phyloP scores from a whole-genome alignment of 495 filamentous ascomycete genomes.

The Penicillium taxi region DNA sequence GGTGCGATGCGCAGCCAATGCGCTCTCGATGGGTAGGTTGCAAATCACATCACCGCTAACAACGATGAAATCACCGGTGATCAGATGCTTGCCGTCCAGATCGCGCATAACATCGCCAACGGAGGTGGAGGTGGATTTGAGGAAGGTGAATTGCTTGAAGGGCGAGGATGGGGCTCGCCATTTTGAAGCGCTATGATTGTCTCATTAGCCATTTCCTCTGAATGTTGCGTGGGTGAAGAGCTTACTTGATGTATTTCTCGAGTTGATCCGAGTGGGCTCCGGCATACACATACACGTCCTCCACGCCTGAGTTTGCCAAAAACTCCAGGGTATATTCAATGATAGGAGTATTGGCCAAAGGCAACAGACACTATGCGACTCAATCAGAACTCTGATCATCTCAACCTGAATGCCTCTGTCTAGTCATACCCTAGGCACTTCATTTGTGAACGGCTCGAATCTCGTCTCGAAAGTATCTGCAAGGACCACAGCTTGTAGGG shows the following conservation, averaged over 20 bases:
- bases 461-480: slow-evolving; percentile 89
- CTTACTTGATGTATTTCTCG: slow-evolving; percentile 71
- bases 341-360: slow-evolving; percentile 84
- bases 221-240: background rate
- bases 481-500: slow-evolving; percentile 86
- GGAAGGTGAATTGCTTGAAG: slow-evolving; percentile 73
- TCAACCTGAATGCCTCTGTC: background rate
- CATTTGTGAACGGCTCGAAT: slow-evolving; percentile 82
- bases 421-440: slow-evolving; percentile 71
- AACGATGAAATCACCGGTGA: slow-evolving; percentile 84
- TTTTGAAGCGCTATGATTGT: slow-evolving; percentile 49
- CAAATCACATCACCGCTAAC: slow-evolving; percentile 93
- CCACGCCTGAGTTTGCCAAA: slow-evolving; percentile 84
- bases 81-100: slow-evolving; percentile 76
- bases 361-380: slow-evolving; percentile 70
- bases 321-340: slow-evolving; percentile 98
- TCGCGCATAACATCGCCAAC: slow-evolving; percentile 94
- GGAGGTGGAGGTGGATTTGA: slow-evolving; percentile 79
- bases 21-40: slow-evolving; percentile 74
- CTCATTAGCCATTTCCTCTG: slow-evolving; percentile 6
- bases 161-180: slow-evolving; percentile 67
- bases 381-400: slow-evolving; percentile 1
- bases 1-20: slow-evolving; percentile 69
- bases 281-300: slow-evolving; percentile 87
- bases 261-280: slow-evolving; percentile 84